These are phyloP conservation scores for Trametes elegans DNA, from an alignment of 768 basidiomycete genomes.

Conservation along the genomic window DNA sequence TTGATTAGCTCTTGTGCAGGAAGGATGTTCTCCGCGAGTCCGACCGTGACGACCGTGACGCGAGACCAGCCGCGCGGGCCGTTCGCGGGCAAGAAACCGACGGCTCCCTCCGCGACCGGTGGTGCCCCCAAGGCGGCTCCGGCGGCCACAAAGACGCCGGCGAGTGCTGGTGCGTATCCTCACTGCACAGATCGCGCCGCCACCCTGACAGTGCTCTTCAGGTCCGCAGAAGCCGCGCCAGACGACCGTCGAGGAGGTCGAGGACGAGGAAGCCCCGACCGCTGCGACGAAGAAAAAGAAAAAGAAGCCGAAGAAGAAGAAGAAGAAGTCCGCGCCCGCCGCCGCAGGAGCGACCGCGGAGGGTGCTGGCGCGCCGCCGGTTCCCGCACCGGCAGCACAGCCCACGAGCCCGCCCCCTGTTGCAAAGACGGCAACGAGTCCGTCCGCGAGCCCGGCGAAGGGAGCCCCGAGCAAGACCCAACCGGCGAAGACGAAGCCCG, in stretches of 20 bases:
- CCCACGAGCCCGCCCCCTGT: slow-evolving; percentile 6
- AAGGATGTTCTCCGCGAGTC: slow-evolving; percentile 55
- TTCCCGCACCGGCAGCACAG: slow-evolving; percentile 12
- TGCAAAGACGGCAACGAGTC: slow-evolving; percentile 3
- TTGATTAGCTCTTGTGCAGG: slow-evolving; percentile 38
- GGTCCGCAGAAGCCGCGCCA: slow-evolving; percentile 34
- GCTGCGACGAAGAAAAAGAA: slow-evolving; percentile 65
- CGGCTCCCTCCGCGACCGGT: slow-evolving; percentile 1
- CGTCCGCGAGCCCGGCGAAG: slow-evolving; percentile 25
- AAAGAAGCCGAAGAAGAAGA: slow-evolving; percentile 75
- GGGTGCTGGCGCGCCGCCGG: slow-evolving; percentile 18
- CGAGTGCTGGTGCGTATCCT: not conserved
- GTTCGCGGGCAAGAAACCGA: slow-evolving; percentile 16
- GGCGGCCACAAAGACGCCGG: not conserved
- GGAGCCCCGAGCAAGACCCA: not conserved
- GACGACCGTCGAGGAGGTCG: slow-evolving; percentile 68
- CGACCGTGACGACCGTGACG: slow-evolving; percentile 41
- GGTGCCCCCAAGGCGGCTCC: slow-evolving; percentile 1
- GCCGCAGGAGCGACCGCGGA: slow-evolving; percentile 19
- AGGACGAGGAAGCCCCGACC: slow-evolving; percentile 58
- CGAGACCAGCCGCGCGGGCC: slow-evolving; percentile 33
- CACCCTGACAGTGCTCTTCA: not conserved
- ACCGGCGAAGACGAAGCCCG: slow-evolving; percentile 7
- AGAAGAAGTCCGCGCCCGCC: slow-evolving; percentile 39
- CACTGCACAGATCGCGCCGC: not conserved